These are phyloP conservation scores for Chlorella sorokiniana DNA, from an alignment of 139 green algal genomes.

Conservation along the genomic window DNA sequence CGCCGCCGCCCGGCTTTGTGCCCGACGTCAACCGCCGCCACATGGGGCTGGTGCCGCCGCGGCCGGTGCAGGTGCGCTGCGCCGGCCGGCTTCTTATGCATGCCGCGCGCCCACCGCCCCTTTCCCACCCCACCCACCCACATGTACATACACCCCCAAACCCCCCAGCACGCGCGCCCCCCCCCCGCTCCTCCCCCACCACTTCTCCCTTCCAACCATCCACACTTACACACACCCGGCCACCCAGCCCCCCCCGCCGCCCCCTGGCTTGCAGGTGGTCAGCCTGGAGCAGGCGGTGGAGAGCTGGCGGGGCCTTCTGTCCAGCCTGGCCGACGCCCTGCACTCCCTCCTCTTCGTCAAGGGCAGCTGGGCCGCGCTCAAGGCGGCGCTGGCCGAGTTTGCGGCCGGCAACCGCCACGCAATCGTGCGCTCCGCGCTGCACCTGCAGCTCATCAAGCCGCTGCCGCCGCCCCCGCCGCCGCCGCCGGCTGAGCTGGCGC, in stretches of 20 bases:
- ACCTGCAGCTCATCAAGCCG: constrained; percentile 52
- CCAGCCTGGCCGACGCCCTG: constrained; percentile 46
- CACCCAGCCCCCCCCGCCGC: background rate
- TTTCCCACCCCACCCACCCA: too few species aligned
- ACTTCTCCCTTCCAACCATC: too few species aligned
- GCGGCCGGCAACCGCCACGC: constrained; percentile 35
- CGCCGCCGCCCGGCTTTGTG: constrained; percentile 52
- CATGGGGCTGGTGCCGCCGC: constrained; percentile 65
- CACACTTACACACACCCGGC: too few species aligned
- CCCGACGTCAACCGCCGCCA: constrained; percentile 64
- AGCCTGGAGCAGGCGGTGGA: constrained; percentile 38
- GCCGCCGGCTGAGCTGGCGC: background rate
- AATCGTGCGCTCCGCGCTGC: constrained; percentile 61
- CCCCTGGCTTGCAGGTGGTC: constrained; percentile 40
- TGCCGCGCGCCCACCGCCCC: too few species aligned
- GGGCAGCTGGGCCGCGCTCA: constrained; percentile 56
- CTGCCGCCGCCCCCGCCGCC: background rate
- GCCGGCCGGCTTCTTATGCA: too few species aligned
- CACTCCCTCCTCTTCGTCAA: constrained; percentile 32
- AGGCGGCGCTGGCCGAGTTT: constrained; percentile 39
- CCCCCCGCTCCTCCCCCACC: too few species aligned
- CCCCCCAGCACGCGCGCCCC: too few species aligned
- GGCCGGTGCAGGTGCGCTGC: constrained; percentile 51
- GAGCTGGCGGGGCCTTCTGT: constrained; percentile 56
- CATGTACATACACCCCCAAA: too few species aligned